Evolutionary conservation across 2,329 filamentous ascomycete genomes (phyloP), one percentile per base, ranked within the genome.

Genomic region (Penicillium sumatraense): DNA sequence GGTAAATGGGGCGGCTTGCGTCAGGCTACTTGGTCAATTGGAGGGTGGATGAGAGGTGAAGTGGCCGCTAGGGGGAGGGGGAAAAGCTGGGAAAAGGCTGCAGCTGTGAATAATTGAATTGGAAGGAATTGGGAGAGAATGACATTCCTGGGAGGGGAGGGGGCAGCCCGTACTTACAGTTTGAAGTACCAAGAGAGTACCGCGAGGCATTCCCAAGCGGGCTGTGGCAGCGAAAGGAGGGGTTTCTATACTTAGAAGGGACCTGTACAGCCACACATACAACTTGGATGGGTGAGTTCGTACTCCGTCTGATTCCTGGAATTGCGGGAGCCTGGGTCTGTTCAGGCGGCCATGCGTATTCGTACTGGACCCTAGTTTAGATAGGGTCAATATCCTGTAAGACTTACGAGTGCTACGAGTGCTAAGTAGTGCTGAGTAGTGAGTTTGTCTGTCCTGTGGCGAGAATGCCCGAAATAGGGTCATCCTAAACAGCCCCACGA

Each of bases 171-270:
- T 21, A 21, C 8, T 4, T 13, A 23, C 38, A 42, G 10, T 24
- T 3, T 38, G 3, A 21, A 14, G 53, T 55, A 55, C 53, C 41
- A 21, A 13, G 10, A 5, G n/a, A 45, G 53, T 55, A 55, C 42
- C 38, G 18, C 10, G 16, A 13, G 42, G 26, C 42, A 46, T 46
- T 46, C 42, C 42, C 31, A 13, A 6, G 42, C 10, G 16, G 18
- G 13, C 21, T 18, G 23, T 31, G 9, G 14, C 42, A 1, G 42
- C 42, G 16, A 46, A 46, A 46, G 42, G 48, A 55, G 48, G 53
- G 53, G 54, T 49, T 54, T 60, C 58, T 60, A 60, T 60, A 60
- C 58, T 60, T 60, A 60, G 58, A 58, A 60, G 55, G 55, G 51
- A 58, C 57, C 35, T 48, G 18, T 11, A 21, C 16, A 29, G 20